Evolutionary conservation across 2,329 filamentous ascomycete species (phyloP), one percentile per base, ranked within the genome.

Genomic region (Exserohilum rostratum): DNA sequence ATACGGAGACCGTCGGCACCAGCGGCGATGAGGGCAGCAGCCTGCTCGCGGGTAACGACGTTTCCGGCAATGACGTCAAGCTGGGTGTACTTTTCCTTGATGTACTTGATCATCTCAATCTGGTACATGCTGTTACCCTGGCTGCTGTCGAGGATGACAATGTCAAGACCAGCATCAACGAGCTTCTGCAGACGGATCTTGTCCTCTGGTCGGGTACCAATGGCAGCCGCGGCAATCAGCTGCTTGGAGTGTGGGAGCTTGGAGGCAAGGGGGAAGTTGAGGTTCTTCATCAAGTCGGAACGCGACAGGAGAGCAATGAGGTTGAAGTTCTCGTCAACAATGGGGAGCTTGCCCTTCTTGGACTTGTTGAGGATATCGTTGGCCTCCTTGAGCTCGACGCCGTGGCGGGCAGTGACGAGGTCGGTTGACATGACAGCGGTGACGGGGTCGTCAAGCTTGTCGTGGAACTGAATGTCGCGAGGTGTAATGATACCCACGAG

Each of bases 71-170:
- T 96, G 74, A 99, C 95, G 68, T 99, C 93, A 60, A 99, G 83
- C 45, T 83, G 80, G 29, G 93, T 91, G 82, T 88, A 93, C 67
- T 88, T 90, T 66, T 88, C 77, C 85, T 99, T 99, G 81, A 95
- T 85, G 83, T 89, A 98, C 80, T 93, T 92, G 82, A 99, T 87
- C 95, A 99, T 99, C 58, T 96, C 91, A 62, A 98, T 89, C 82
- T 98, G 93, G 85, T 93, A 99, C 83, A 98, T 92, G 79, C 90
- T 95, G 86, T 98, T 98, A 65, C 95, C 95, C 81, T 99, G 95
- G 73, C 90, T 96, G 79, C 90, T 95, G 83, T 99, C 95, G 48
- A 99, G 86, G 68, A 99, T 83, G 65, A 97, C 93, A 75, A 99
- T 90, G 72, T 99, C 95, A 46, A 99, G 85, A 60, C 95, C 95